Conservation (phyloP, 371 early-diverging fungal species). For the Apophysomyces ossiformis region DNA sequence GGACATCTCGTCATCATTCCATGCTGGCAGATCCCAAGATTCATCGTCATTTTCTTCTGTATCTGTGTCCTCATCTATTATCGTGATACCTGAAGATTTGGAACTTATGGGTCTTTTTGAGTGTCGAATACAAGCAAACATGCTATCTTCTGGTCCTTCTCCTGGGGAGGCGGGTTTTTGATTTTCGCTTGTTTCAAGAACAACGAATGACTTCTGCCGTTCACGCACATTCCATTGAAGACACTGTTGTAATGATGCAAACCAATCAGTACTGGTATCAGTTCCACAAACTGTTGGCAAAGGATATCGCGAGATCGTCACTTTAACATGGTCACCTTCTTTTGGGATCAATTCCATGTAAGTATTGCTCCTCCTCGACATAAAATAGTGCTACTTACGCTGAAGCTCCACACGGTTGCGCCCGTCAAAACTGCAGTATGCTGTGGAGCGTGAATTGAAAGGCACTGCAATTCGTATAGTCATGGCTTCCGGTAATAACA, state of each 20-base stretch:
- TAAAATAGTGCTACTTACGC: constrained; percentile 42
- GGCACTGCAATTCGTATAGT: constrained; percentile 79
- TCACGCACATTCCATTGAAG: constrained; percentile 85
- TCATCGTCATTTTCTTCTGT: constrained; percentile 14
- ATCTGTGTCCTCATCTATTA: background rate
- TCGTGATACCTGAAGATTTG: background rate
- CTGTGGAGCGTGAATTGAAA: constrained; percentile 68
- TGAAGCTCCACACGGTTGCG: constrained; percentile 82
- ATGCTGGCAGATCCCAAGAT: constrained; percentile 23
- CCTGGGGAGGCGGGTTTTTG: background rate
- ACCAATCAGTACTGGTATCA: constrained; percentile 62
- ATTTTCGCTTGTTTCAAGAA: constrained; percentile 40
- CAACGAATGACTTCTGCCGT: constrained; percentile 73
- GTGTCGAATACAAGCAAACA: constrained; percentile 27
- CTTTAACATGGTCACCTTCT: constrained; percentile 89
- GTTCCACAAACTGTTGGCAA: constrained; percentile 68
- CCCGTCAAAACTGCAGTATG: constrained; percentile 91
- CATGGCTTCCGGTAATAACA: constrained; percentile 89
- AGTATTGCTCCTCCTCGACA: no score
- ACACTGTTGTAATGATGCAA: constrained; percentile 76
- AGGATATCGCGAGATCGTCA: constrained; percentile 84
- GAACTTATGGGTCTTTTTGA: background rate
- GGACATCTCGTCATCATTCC: constrained; percentile 30
- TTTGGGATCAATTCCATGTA: background rate
- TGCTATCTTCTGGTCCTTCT: constrained; percentile 1